These are phyloP conservation scores for Lepidium aucheri DNA, from an alignment of 345 rosid species.

Conservation along the genomic window DNA sequence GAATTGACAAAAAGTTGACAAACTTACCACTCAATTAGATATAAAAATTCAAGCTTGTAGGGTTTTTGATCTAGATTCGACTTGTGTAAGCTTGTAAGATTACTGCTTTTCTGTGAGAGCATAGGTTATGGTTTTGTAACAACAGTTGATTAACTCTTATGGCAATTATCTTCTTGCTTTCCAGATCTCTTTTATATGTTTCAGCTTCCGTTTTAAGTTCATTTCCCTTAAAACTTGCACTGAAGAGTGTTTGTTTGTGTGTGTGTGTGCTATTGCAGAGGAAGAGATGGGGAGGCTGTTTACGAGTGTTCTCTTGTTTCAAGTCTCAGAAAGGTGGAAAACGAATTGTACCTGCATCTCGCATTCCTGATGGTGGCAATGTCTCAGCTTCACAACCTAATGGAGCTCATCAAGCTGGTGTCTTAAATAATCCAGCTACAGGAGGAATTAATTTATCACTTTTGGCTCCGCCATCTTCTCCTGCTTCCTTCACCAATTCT, in stretches of 20 bases:
- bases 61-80: constrained; percentile 11
- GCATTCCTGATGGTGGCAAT: constrained; percentile 66
- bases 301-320: constrained; percentile 76
- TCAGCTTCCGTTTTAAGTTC: neutral
- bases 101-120: neutral
- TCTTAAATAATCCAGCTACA: constrained; percentile 51
- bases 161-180: neutral
- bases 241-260: neutral
- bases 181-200: neutral
- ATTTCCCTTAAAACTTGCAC: neutral
- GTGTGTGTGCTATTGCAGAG: constrained; percentile 34
- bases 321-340: constrained; percentile 79
- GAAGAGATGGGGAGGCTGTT: constrained; percentile 95
- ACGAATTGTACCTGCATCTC: constrained; percentile 85
- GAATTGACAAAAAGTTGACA: neutral
- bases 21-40: neutral
- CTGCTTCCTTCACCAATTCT: constrained; percentile 87
- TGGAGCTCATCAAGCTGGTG: constrained; percentile 59
- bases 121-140: too few species aligned
- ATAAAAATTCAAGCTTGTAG: neutral
- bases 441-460: constrained; percentile 58
- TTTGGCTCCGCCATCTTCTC: constrained; percentile 96
- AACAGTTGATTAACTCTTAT: neutral
- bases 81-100: constrained; percentile 2
- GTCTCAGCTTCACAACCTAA: constrained; percentile 59